Evolutionary conservation across 176 grass and related monocot species (phyloP), one percentile per base, ranked within the genome.

Genomic region (Musa beccarii): DNA sequence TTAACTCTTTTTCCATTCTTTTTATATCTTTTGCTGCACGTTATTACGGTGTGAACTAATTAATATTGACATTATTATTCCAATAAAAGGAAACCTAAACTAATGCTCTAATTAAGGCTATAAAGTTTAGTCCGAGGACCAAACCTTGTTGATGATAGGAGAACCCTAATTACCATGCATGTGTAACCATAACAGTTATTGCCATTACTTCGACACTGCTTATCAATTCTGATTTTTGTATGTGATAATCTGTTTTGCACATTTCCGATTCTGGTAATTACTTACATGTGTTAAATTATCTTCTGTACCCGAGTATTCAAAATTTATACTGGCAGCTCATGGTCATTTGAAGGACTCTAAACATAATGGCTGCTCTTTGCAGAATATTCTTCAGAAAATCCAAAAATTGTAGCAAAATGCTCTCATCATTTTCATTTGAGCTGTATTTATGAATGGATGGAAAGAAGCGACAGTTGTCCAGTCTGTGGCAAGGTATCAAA

Each of bases 401-500:
- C 68, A n/a, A 70, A 70, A 51, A 70, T 70, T 51, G 43, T 70
- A 16, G 20, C 68, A 51, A 70, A 52, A 19, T 70, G 68, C 49
- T 70, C 68, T 50, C 68, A 70, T 70, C 68, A 70, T 70, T 70
- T 51, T 51, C 68, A 70, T 70, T 49, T 70, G 1, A 51, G 68
- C 17, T 70, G 68, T 51, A 70, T 70, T 20, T 70, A 70, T 70
- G 68, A 70, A 51, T 70, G 68, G 68, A 70, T 70, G 68, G 68
- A 70, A 70, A 70, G 68, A 70, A 70, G 68, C 21, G 68, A 70
- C 68, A 70, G 10, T 70, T 70, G 68, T 70, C 68, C 68, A 51
- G 68, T 70, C 49, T 70, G 68, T 1, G 68, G 68, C 34, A 51
- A 70, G 68, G 68, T 70, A 51, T 70, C 21, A 1, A 70, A 20